Percentiles rank a stretch among this genome's conserved stretches.
These are phyloP conservation scores for Fusarium mexicanum DNA, from an alignment of 2,329 filamentous ascomycete species.

Conservation along the genomic window DNA sequence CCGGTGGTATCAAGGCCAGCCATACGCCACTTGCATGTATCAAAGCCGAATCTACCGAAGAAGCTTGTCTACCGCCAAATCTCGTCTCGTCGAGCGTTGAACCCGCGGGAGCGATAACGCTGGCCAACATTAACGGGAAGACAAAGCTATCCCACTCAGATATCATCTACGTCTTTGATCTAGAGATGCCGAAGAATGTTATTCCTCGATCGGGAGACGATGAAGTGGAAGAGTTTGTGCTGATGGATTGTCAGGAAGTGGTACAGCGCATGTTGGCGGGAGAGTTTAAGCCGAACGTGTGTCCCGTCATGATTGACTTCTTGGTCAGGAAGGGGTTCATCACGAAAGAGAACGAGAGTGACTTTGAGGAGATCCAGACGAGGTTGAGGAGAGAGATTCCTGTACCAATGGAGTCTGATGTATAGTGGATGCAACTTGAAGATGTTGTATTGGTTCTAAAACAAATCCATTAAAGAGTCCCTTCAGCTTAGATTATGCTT, in stretches of 20 bases:
- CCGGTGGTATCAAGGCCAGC: constrained; percentile 76
- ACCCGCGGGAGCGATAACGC: constrained; percentile 49
- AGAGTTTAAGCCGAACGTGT: constrained; percentile 88
- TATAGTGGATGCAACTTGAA: background rate
- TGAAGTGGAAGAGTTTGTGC: constrained; percentile 79
- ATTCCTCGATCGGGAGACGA: constrained; percentile 75
- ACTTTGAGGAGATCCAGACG: constrained; percentile 74
- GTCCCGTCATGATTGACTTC: constrained; percentile 82
- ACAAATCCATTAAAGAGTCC: background rate
- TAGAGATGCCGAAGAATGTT: constrained; percentile 69
- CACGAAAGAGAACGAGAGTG: constrained; percentile 75
- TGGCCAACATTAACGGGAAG: constrained; percentile 44
- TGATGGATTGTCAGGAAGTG: constrained; percentile 71
- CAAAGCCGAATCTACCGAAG: constrained; percentile 77
- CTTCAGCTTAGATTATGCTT: rapidly evolving
- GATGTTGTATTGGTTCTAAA: background rate
- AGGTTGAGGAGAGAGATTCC: constrained; percentile 57
- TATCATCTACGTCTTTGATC: constrained; percentile 77
- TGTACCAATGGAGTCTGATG: constrained; percentile 47
- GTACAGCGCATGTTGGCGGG: constrained; percentile 68
- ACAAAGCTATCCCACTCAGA: constrained; percentile 49
- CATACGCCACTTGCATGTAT: constrained; percentile 74
- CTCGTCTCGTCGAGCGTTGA: constrained; percentile 42
- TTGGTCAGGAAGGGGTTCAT: constrained; percentile 80
- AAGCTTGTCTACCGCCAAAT: constrained; percentile 60